A percentile compares a stretch with the other conserved stretches of the same genome.
Evolutionary conservation across 2,329 filamentous ascomycete species (phyloP).

Genomic region (Onygenales sp.): DNA sequence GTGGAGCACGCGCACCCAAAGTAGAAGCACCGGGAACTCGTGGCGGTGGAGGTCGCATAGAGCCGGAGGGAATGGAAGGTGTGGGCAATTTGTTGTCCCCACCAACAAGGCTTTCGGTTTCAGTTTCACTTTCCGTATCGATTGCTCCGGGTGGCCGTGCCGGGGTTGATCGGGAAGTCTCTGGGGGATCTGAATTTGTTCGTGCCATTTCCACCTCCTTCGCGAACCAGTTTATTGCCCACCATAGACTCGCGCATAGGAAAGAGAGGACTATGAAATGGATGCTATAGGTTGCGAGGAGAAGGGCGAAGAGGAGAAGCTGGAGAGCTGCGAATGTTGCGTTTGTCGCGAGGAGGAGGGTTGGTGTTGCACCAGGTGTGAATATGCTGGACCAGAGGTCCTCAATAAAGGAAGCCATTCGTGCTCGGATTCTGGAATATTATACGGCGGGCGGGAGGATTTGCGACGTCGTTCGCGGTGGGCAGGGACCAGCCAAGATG

Average conservation of each 20-base stretch:
- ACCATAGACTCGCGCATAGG: slow-evolving; percentile 78
- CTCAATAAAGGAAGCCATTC: slow-evolving; percentile 49
- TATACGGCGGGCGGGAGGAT: not conserved
- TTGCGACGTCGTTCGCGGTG: not conserved
- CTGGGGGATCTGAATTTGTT: slow-evolving; percentile 1
- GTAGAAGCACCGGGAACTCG: not conserved
- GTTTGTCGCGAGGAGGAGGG: slow-evolving; percentile 83
- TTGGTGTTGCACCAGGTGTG: slow-evolving; percentile 80
- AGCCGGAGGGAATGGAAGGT: slow-evolving; percentile 8
- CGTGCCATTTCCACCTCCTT: slow-evolving; percentile 12
- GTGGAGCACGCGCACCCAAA: slow-evolving; percentile 1
- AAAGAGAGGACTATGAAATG: slow-evolving; percentile 79
- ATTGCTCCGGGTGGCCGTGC: slow-evolving; percentile 21
- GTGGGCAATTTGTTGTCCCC: slow-evolving; percentile 10
- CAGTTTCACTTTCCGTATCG: slow-evolving; percentile 35
- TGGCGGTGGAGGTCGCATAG: slow-evolving; percentile 3
- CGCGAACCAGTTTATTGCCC: slow-evolving; percentile 87
- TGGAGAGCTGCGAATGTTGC: slow-evolving; percentile 80
- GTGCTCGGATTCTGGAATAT: not conserved
- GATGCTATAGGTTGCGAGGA: slow-evolving; percentile 73
- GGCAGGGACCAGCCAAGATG: not conserved
- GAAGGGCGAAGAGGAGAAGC: slow-evolving; percentile 62
- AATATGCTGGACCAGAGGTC: slow-evolving; percentile 90
- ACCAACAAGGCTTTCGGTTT: slow-evolving; percentile 26
- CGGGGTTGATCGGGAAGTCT: not conserved